Conservation (phyloP, 1,284 basidiomycete species). For the Amylostereum chailletii region DNA sequence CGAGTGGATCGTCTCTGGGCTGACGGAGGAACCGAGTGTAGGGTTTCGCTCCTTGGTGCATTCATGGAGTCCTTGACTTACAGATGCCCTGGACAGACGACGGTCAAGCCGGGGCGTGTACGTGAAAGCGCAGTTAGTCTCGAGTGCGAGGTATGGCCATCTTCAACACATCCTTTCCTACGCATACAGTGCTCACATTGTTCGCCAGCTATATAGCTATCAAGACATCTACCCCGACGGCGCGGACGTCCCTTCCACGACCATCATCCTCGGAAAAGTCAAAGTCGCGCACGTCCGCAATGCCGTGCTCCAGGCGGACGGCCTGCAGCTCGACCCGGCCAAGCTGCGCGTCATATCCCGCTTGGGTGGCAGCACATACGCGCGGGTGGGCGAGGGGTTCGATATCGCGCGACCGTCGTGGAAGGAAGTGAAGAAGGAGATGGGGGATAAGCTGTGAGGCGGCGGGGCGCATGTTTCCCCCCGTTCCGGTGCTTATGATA, state of each 20-base stretch:
- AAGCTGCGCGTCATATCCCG: slow-evolving; percentile 57
- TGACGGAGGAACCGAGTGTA: slow-evolving; percentile 52
- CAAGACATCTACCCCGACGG: slow-evolving; percentile 42
- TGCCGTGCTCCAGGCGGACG: slow-evolving; percentile 39
- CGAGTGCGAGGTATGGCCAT: slow-evolving; percentile 53
- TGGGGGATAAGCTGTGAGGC: slow-evolving; percentile 2
- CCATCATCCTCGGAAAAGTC: slow-evolving; percentile 58
- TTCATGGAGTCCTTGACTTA: neutral
- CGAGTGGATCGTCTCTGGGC: slow-evolving; percentile 64
- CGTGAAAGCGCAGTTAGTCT: slow-evolving; percentile 65
- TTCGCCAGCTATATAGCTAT: slow-evolving; percentile 39
- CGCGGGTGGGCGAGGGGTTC: slow-evolving; percentile 44
- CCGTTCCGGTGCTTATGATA: slow-evolving; percentile 1
- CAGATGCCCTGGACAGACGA: slow-evolving; percentile 1
- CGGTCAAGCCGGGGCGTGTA: slow-evolving; percentile 58
- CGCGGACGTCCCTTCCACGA: slow-evolving; percentile 30
- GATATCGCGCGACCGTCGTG: slow-evolving; percentile 50
- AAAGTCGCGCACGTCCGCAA: slow-evolving; percentile 54
- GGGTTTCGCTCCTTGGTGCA: slow-evolving; percentile 14
- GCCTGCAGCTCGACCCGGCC: slow-evolving; percentile 44
- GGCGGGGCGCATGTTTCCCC: neutral
- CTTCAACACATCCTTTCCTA: slow-evolving; percentile 3
- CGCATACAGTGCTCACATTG: neutral
- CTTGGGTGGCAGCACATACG: slow-evolving; percentile 57
- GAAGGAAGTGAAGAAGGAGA: slow-evolving; percentile 36